Conservation (phyloP, 257 asterid species). For the Solanum lycopersicoides region DNA sequence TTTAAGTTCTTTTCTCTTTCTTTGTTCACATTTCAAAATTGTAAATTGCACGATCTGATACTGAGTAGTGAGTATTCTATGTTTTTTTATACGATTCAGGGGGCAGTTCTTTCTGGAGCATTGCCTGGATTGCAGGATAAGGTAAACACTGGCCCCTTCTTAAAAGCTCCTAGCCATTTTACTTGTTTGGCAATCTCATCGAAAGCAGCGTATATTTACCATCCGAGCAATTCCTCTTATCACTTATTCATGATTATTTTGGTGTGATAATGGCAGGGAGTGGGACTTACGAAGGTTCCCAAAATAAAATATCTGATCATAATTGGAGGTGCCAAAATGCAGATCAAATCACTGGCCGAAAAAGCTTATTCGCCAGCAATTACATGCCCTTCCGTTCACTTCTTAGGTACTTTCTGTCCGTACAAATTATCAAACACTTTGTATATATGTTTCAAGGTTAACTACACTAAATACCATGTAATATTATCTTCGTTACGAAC, state of each 20-base stretch:
- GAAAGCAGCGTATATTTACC: neutral
- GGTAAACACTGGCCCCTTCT: slow-evolving; percentile 10
- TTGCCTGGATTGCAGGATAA: slow-evolving; percentile 74
- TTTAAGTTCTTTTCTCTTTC: neutral
- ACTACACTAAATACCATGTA: neutral
- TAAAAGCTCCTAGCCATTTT: neutral
- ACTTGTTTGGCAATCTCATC: neutral
- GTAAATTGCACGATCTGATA: neutral
- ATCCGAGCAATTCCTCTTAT: neutral
- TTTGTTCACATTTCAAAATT: neutral
- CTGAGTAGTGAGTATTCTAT: neutral
- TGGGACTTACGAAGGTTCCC: slow-evolving; percentile 62
- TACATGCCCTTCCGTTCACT: slow-evolving; percentile 70
- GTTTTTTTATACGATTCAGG: slow-evolving; percentile 29
- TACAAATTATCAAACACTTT: neutral
- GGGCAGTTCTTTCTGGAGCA: slow-evolving; percentile 78
- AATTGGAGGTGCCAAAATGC: slow-evolving; percentile 74
- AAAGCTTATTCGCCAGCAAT: slow-evolving; percentile 59
- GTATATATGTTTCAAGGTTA: neutral
- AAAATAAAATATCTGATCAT: slow-evolving; percentile 55
- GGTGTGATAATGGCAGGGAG: slow-evolving; percentile 34
- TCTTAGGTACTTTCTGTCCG: slow-evolving; percentile 43
- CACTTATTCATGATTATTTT: neutral
- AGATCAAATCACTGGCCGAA: slow-evolving; percentile 29
- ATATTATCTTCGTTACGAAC: neutral